These are phyloP conservation scores for Hysterangium stoloniferum DNA, from an alignment of 768 basidiomycete genomes.

Conservation along the genomic window DNA sequence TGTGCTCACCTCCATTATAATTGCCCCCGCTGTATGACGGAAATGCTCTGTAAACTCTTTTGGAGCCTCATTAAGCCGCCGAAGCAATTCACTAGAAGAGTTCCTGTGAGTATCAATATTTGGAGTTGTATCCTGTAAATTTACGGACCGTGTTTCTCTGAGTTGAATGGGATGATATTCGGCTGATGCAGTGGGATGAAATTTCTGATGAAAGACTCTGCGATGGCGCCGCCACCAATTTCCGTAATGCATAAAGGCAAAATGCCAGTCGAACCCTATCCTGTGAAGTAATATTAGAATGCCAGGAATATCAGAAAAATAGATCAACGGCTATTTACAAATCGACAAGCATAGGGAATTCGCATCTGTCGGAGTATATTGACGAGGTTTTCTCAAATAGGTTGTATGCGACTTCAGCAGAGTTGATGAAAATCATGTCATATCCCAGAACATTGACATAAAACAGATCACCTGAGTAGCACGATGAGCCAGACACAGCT, in stretches of 20 bases:
- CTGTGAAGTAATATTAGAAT: neutral
- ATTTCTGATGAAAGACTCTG: slow-evolving; percentile 29
- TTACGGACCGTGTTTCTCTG: slow-evolving; percentile 9
- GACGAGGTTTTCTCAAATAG: slow-evolving; percentile 3
- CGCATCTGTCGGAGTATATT: slow-evolving; percentile 2
- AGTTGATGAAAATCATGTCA: neutral
- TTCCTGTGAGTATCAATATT: slow-evolving; percentile 2
- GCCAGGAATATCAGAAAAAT: too few relatives aligned
- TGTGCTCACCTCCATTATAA: slow-evolving; percentile 9
- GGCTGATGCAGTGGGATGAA: too few relatives aligned
- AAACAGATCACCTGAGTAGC: slow-evolving; percentile 5
- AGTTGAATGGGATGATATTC: too few relatives aligned
- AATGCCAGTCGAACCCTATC: neutral
- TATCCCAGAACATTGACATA: neutral
- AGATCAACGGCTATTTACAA: neutral
- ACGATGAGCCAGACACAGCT: too few relatives aligned
- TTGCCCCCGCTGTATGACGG: slow-evolving; percentile 1
- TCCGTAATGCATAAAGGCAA: neutral
- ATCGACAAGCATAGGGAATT: neutral
- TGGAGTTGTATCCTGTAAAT: slow-evolving; percentile 10
- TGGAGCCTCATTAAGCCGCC: slow-evolving; percentile 34
- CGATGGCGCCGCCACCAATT: slow-evolving; percentile 22
- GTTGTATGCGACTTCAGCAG: neutral
- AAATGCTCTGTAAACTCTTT: slow-evolving; percentile 24
- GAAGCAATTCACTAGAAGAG: slow-evolving; percentile 30